Conservation (phyloP, 257 asterid species). For the Solanum sejunctum region DNA sequence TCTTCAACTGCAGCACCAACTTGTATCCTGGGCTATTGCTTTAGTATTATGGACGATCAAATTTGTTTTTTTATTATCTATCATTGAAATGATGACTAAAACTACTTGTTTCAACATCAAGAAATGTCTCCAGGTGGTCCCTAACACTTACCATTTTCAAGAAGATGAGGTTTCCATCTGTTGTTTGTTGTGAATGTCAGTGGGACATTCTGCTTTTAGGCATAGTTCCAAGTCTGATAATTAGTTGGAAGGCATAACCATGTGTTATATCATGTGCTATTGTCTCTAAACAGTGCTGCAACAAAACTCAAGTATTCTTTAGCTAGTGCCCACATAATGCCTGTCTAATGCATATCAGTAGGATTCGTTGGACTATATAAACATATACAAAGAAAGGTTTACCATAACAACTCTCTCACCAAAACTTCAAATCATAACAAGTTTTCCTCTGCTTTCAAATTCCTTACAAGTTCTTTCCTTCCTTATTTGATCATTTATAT, state of each 20-base stretch:
- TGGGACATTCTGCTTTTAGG: not conserved
- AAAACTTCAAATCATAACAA: not conserved
- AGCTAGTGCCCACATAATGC: not conserved
- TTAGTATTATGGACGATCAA: not conserved
- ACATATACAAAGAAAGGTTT: not conserved
- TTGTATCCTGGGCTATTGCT: not conserved
- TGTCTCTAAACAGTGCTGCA: not conserved
- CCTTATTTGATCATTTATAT: not conserved
- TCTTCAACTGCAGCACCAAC: not conserved
- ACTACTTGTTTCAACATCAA: not conserved
- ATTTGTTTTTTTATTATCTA: not conserved
- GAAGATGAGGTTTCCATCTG: not conserved
- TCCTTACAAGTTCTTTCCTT: not conserved
- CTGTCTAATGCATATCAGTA: not conserved
- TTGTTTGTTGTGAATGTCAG: not conserved
- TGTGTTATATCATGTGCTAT: not conserved
- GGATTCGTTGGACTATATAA: not conserved
- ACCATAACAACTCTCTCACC: not conserved
- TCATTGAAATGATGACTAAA: not conserved
- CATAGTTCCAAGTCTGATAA: not conserved
- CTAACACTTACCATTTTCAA: not conserved
- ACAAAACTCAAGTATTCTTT: not conserved
- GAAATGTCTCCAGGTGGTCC: not conserved
- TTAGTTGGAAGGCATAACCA: conserved; percentile 3
- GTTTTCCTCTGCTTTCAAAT: not conserved